These are phyloP conservation scores for Morella rubra DNA, from an alignment of 306 rosid species.

Conservation along the genomic window DNA sequence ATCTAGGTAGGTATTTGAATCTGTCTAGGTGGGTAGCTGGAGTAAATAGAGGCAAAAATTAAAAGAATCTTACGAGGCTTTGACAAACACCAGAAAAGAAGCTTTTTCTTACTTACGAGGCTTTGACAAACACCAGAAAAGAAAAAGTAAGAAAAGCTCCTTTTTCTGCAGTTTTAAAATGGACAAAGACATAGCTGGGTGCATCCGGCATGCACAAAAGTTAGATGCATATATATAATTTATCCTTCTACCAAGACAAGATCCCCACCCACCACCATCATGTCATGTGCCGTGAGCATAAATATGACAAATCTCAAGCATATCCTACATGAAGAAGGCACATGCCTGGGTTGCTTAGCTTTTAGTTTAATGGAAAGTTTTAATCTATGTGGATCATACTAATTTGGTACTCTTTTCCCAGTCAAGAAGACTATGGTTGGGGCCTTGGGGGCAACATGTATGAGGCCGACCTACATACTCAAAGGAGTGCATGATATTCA, in stretches of 20 bases:
- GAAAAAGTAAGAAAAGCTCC: no score
- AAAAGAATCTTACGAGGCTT: conserved; percentile 22
- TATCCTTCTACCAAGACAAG: conserved; percentile 23
- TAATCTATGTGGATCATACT: conserved; percentile 19
- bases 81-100: conserved; percentile 15
- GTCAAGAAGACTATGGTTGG: conserved; percentile 17
- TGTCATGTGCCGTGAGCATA: conserved; percentile 51
- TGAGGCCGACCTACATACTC: no score
- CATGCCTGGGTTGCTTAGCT: conserved; percentile 59
- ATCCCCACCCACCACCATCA: conserved; percentile 46
- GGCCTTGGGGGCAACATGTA: no score
- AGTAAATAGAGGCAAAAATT: neutral
- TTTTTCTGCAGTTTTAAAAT: conserved; percentile 22
- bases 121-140: conserved; percentile 15
- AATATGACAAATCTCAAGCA: conserved; percentile 44
- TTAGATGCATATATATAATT: conserved; percentile 24
- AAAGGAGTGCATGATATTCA: neutral
- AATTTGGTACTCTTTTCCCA: conserved; percentile 19
- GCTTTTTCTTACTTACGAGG: no score
- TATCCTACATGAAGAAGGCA: conserved; percentile 43
- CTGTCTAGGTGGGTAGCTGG: neutral
- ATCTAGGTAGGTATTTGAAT: neutral
- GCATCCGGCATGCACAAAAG: conserved; percentile 64
- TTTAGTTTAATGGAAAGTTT: conserved; percentile 25
- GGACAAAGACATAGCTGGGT: conserved; percentile 39